Base-by-base conservation (phyloP, 2,329 filamentous ascomycete genomes). In the Berkeleyomyces basicola region DNA sequence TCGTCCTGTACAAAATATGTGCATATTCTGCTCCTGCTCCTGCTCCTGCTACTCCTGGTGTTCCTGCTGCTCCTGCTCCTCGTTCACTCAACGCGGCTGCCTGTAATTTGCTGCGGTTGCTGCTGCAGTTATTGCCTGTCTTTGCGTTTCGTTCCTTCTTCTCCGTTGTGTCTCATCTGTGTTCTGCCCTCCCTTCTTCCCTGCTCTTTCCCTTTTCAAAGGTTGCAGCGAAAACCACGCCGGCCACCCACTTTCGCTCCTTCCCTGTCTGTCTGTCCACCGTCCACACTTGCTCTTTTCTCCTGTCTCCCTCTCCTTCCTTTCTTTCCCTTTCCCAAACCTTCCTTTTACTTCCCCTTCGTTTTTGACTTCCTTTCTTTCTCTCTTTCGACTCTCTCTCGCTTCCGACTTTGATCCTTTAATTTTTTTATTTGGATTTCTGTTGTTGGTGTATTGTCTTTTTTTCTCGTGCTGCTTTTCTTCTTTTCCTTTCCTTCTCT, bases 171-270 rank as follows among this genome's bases (percentile, higher is more conserved):
- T 59, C 36, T 46, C 42, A 43, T 40, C 23, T 44, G 16, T 11
- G 49, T 31, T 40, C 61, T 61, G 61, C 53, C 55, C 55, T 63
- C 62, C 58, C 58, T 51, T 14, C 46, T 55, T 61, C 16, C 44
- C 36, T 53, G 59, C 43, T 60, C 62, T 51, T 33, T 53, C 59
- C 55, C 39, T 60, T 63, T 58, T 55, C 40, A 49, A 51, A 44
- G 61, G 51, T 62, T 62, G 40, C 46, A n/a, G 58, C 40, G 39
- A 58, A 62, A 58, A 58, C 61, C 4, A 47, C 51, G 47, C 61
- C 57, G 61, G 61, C 61, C 61, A 59, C 62, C 58, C 49, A 61
- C 47, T 60, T 63, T 63, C 46, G 58, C 37, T 62, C 43, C 43
- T 64, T 64, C 59, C 49, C 47, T 49, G 63, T 37, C 57, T 31